Evolutionary conservation across 768 basidiomycete species (phyloP).

Genomic region (Leccinum aurantiacum): DNA sequence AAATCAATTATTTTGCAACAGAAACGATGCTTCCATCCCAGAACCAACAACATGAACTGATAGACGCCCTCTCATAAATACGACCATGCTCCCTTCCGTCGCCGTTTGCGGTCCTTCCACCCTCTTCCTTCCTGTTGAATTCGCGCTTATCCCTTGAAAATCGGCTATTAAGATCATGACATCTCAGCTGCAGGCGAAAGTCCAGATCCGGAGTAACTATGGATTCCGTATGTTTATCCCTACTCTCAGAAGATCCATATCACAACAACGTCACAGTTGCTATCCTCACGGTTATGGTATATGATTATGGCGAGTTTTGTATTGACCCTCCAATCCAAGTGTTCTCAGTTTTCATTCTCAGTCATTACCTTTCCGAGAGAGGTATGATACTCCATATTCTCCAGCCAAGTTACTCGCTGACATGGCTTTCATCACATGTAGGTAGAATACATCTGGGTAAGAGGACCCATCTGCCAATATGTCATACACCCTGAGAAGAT

Average conservation of each 20-base stretch:
- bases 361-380: neutral
- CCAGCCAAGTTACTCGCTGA: neutral
- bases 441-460: conserved; percentile 11
- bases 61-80: neutral
- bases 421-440: neutral
- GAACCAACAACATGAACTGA: too few relatives aligned
- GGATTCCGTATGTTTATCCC: neutral
- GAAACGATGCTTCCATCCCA: too few relatives aligned
- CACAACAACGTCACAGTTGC: neutral
- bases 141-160: too few relatives aligned
- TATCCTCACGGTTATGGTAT: neutral
- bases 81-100: too few relatives aligned
- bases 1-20: too few relatives aligned
- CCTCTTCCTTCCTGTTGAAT: neutral
- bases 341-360: neutral
- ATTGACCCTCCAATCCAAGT: neutral
- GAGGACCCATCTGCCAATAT: neutral
- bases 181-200: neutral
- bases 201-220: neutral
- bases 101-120: too few relatives aligned
- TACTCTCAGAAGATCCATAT: neutral
- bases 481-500: neutral
- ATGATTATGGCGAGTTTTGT: neutral
- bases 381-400: neutral
- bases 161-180: neutral